Base-by-base conservation (phyloP, 2,329 filamentous ascomycete species). In the Esteya vermicola region DNA sequence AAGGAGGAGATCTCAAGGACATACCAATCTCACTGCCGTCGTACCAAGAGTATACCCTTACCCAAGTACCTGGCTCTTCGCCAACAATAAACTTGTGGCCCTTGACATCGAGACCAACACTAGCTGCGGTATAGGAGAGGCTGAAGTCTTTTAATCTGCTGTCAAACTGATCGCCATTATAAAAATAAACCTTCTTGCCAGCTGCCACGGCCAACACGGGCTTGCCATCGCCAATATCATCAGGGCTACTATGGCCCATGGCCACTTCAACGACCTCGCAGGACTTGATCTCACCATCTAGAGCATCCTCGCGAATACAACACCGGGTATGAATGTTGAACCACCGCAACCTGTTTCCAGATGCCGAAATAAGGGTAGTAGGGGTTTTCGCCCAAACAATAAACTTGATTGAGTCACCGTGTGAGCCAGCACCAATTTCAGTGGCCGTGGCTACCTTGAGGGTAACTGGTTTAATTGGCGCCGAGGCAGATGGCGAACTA, bases 101-200 rank as follows among this genome's bases (percentile, higher is more conserved):
- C 46, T 78, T 79, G 42, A 84, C 74, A 53, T 96, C 89, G 4
- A 98, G 66, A 1, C 84, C 85, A 7, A 94, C 91, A 52, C 85
- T 93, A 4, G 88, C 88, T 46, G 95, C 81, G 14, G 93, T 86
- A 51, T 93, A 86, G 4, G 76, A 69, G 34, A 93, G 78, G 44
- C 78, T 74, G 45, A 88, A 74, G 38, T 78, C 78, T 65, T 95
- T 96, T 52, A 96, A 67, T 49, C 75, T 65, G 19, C 71, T 65
- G 51, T 72, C 84, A 8, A 85, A 84, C 43, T 72, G 69, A 12
- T 65, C 59, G 14, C 85, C 85, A 40, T 86, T 78, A 70, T 91
- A 95, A 54, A 98, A 93, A 61, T 93, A 93, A 8, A 88, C 82
- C 31, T 77, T 83, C 59, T 94, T 94, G 39, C 91, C 91, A n/a